These are phyloP conservation scores for Pugionium cornutum DNA, from an alignment of 345 rosid genomes.

Conservation along the genomic window DNA sequence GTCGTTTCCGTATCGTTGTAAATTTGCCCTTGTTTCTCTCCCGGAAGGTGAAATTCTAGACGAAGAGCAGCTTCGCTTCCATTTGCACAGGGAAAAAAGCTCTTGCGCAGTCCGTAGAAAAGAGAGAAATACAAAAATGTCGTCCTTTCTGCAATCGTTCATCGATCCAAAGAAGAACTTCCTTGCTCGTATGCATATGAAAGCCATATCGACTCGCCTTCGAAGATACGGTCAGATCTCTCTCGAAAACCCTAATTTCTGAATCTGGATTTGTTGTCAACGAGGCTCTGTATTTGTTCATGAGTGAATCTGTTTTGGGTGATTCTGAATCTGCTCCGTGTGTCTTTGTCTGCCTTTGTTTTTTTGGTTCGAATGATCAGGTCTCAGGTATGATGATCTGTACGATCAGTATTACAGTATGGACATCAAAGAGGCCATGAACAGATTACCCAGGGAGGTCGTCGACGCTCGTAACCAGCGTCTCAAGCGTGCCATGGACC, in stretches of 20 bases:
- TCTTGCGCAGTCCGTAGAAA: background rate
- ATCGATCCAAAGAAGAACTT: conserved; percentile 42
- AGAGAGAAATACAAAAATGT: conserved; percentile 13
- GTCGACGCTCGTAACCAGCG: conserved; percentile 96
- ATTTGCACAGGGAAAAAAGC: background rate
- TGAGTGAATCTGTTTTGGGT: background rate
- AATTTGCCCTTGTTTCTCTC: conserved; percentile 7
- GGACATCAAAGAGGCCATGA: conserved; percentile 87
- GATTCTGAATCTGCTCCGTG: background rate
- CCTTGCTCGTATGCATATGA: conserved; percentile 45
- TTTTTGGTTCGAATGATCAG: conserved; percentile 40
- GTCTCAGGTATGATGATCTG: conserved; percentile 88
- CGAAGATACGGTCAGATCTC: conserved; percentile 43
- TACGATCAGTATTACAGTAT: conserved; percentile 78
- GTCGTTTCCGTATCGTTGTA: background rate
- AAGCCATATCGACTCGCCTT: conserved; percentile 35
- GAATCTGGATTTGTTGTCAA: conserved; percentile 23
- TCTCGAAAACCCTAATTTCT: conserved; percentile 31
- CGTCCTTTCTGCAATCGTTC: conserved; percentile 36
- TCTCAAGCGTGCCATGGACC: conserved; percentile 97
- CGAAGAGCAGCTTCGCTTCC: background rate
- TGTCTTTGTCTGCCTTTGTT: background rate
- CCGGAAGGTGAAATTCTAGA: conserved; percentile 10
- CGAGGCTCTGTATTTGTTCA: background rate
- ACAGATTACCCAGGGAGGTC: conserved; percentile 84